A percentile compares a stretch with the other conserved stretches of the same genome.
These are phyloP conservation scores for Neolecta irregularis DNA, from an alignment of 1,139 yeast species.

Conservation along the genomic window DNA sequence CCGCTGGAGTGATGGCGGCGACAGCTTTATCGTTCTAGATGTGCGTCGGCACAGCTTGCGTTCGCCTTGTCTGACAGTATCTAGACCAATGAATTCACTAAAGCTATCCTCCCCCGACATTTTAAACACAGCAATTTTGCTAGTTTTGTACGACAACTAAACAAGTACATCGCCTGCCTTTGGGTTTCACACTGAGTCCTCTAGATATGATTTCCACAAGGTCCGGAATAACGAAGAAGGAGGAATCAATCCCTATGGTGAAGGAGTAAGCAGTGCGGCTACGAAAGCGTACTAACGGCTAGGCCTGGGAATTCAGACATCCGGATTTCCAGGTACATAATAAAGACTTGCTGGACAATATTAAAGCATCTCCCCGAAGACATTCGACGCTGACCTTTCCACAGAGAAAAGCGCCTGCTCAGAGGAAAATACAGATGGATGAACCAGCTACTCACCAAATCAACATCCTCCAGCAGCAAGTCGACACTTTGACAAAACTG, in stretches of 20 bases:
- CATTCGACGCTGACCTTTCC: background rate
- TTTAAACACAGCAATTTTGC: slow-evolving; percentile 93
- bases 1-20: slow-evolving; percentile 70
- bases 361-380: slow-evolving; percentile 32
- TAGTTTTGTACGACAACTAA: slow-evolving; percentile 83
- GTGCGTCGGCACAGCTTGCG: too few species aligned
- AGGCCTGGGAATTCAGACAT: slow-evolving; percentile 90
- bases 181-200: too few species aligned
- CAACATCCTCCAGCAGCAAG: slow-evolving; percentile 30
- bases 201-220: slow-evolving; percentile 75
- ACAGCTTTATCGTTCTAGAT: slow-evolving; percentile 74
- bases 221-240: slow-evolving; percentile 45
- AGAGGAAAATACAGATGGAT: slow-evolving; percentile 29
- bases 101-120: slow-evolving; percentile 67
- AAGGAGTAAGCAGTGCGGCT: too few species aligned
- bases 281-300: too few species aligned
- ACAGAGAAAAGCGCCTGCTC: slow-evolving; percentile 53
- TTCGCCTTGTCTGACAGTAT: too few species aligned
- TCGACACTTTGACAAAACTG: slow-evolving; percentile 32
- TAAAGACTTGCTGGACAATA: slow-evolving; percentile 55
- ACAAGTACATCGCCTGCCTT: slow-evolving; percentile 35
- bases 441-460: slow-evolving; percentile 19
- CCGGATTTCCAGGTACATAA: slow-evolving; percentile 70
- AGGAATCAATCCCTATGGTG: slow-evolving; percentile 47
- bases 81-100: slow-evolving; percentile 59